Conservation (phyloP, 306 rosid genomes). For the Lupinus albus region DNA sequence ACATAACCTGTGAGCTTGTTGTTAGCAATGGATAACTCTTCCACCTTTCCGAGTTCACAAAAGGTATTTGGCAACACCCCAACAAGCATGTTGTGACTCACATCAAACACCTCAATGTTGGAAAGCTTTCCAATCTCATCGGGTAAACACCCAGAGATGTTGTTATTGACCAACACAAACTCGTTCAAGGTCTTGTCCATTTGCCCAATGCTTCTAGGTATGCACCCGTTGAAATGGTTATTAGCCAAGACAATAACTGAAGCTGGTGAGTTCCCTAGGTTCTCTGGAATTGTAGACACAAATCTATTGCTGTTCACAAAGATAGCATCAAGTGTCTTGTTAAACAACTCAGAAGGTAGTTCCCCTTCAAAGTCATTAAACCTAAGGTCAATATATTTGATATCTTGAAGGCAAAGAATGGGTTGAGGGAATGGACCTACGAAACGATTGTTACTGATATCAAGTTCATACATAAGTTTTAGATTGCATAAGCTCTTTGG, state of each 20-base stretch:
- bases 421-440: slow-evolving; percentile 68
- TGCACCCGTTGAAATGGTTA: slow-evolving; percentile 60
- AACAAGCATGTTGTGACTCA: slow-evolving; percentile 50
- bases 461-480: slow-evolving; percentile 56
- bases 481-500: slow-evolving; percentile 60
- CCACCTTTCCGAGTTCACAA: slow-evolving; percentile 37
- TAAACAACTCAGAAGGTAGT: slow-evolving; percentile 57
- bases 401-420: slow-evolving; percentile 45
- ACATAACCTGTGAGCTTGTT: slow-evolving; percentile 72
- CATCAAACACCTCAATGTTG: slow-evolving; percentile 46
- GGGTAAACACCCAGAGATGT: slow-evolving; percentile 68
- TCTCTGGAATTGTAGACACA: slow-evolving; percentile 60
- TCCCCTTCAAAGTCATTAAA: slow-evolving; percentile 73
- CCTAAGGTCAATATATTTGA: slow-evolving; percentile 61
- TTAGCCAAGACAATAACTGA: slow-evolving; percentile 65
- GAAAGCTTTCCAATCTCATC: slow-evolving; percentile 51
- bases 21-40: slow-evolving; percentile 45
- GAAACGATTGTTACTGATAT: slow-evolving; percentile 78
- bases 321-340: slow-evolving; percentile 53
- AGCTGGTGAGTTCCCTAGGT: slow-evolving; percentile 54
- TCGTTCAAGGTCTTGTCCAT: slow-evolving; percentile 64
- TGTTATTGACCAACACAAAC: slow-evolving; percentile 50
- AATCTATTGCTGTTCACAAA: slow-evolving; percentile 72
- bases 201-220: slow-evolving; percentile 63
- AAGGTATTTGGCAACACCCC: slow-evolving; percentile 60